Evolutionary conservation across 345 rosid species (phyloP).

Genomic region (Punica granatum): DNA sequence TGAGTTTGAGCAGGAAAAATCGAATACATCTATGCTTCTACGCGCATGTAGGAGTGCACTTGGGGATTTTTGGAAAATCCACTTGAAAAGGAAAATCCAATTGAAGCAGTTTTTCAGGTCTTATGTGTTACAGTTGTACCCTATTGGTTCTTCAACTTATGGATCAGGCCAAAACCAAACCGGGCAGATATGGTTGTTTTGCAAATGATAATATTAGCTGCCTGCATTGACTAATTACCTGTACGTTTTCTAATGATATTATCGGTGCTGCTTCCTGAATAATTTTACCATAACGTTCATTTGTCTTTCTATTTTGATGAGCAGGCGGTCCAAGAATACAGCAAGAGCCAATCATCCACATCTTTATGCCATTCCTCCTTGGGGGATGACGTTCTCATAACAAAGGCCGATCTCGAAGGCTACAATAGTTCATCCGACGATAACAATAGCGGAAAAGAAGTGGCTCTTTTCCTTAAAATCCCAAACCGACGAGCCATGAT

Average conservation of each 20-base stretch:
- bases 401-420: constrained; percentile 46
- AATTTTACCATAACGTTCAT: not conserved
- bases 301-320: not conserved
- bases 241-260: not conserved
- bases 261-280: not conserved
- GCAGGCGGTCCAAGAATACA: constrained; percentile 52
- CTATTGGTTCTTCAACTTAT: not conserved
- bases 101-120: not conserved
- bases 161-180: not conserved
- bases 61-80: not conserved
- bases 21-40: not conserved
- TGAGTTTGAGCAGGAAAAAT: not conserved
- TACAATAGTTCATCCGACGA: constrained; percentile 25
- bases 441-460: constrained; percentile 19
- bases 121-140: not conserved
- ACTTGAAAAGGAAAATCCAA: not conserved
- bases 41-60: not conserved
- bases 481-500: constrained; percentile 30
- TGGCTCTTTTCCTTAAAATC: constrained; percentile 23
- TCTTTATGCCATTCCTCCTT: constrained; percentile 18
- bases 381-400: constrained; percentile 34
- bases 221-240: not conserved
- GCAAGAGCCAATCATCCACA: constrained; percentile 17
- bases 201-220: not conserved
- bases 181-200: not conserved